These are phyloP conservation scores for Anethum foeniculum DNA, from an alignment of 140 eudicot species.

Conservation along the genomic window DNA sequence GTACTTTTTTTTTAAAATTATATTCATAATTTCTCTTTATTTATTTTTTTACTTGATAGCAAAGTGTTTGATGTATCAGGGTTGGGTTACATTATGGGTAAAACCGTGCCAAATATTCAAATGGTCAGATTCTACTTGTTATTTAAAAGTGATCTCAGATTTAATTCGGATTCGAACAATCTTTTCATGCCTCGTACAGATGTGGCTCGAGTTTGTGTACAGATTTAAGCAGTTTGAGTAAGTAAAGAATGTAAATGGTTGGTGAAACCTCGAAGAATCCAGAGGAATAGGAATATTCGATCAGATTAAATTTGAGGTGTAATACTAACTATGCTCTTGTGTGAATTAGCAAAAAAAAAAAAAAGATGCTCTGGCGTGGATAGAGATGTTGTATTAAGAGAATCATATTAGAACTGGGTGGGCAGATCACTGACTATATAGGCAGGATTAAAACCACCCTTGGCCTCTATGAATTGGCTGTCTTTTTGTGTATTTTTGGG, in stretches of 20 bases:
- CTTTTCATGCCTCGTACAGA: not conserved
- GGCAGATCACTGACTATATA: not conserved
- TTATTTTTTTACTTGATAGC: not conserved
- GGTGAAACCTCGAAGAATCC: not conserved
- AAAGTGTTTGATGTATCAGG: not conserved
- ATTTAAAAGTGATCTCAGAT: not conserved
- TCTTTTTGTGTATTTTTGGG: not conserved
- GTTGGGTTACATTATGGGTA: not conserved
- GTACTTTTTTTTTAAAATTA: not conserved
- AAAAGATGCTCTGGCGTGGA: not conserved
- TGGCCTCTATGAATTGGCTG: not conserved
- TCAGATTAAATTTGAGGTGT: not conserved
- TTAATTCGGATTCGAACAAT: not conserved
- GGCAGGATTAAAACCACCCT: not conserved
- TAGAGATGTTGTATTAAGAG: not conserved
- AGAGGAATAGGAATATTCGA: not conserved
- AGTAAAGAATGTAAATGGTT: not conserved
- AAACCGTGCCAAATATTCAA: not conserved
- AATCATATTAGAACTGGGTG: not conserved
- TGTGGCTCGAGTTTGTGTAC: not conserved
- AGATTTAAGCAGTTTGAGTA: not conserved
- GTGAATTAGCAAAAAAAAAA: not conserved
- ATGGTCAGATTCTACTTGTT: no score
- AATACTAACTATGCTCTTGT: not conserved
- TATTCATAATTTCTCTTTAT: not conserved